These are phyloP conservation scores for Chenopodium suecicum DNA, from an alignment of 148 eudicot species.

Conservation along the genomic window DNA sequence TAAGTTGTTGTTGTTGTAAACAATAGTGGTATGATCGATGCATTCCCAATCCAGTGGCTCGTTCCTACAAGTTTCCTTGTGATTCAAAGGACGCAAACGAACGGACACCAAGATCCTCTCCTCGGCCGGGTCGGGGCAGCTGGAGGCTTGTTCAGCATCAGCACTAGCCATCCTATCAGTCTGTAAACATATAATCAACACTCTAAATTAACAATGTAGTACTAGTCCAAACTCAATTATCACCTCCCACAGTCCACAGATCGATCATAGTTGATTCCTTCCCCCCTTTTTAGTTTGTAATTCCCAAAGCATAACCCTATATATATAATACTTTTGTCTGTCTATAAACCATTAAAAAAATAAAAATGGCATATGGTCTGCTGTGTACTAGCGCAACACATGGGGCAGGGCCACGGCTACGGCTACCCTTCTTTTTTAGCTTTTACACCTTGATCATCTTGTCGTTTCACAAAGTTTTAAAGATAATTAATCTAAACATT, in stretches of 20 bases:
- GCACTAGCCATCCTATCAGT: constrained; percentile 37
- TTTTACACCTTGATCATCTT: constrained; percentile 30
- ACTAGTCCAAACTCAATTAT: constrained; percentile 2
- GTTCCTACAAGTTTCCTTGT: constrained; percentile 60
- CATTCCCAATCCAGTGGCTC: constrained; percentile 94
- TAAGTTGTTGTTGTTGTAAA: constrained; percentile 60
- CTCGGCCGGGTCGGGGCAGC: constrained; percentile 29
- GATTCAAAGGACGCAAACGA: constrained; percentile 86
- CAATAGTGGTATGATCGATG: constrained; percentile 51
- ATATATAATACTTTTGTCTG: no score
- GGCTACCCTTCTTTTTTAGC: not conserved
- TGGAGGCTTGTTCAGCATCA: constrained; percentile 12
- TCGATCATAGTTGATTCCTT: no score
- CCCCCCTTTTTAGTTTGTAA: no score
- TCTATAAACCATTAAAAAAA: not conserved
- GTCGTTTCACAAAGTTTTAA: constrained; percentile 9
- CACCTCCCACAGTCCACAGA: constrained; percentile 11
- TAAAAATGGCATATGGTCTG: constrained; percentile 20
- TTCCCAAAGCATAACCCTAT: no score
- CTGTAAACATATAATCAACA: no score
- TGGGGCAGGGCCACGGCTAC: constrained; percentile 24
- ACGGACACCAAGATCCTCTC: constrained; percentile 90
- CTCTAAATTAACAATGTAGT: no score
- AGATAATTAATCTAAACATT: constrained; percentile 10
- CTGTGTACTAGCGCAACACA: constrained; percentile 31